phyloP scores from a whole-genome alignment of 768 basidiomycete species.

The Gymnopilus dilepis region DNA sequence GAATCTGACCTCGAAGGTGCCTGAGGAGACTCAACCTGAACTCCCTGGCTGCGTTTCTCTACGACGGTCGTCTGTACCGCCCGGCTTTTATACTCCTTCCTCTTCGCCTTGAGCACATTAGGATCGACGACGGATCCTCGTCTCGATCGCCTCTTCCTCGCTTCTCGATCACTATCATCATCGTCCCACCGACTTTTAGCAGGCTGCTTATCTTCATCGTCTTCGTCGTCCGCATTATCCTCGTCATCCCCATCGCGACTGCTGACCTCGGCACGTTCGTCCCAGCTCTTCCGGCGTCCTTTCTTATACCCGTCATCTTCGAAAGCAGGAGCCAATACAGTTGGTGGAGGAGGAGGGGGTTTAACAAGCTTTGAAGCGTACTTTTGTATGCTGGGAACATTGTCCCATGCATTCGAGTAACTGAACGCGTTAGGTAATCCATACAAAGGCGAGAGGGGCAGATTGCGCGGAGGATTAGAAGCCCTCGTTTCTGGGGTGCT shows the following conservation, averaged over 20 bases:
- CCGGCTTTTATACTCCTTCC: constrained; percentile 63
- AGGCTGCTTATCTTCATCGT: constrained; percentile 52
- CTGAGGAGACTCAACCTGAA: constrained; percentile 56
- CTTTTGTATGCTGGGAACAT: constrained; percentile 75
- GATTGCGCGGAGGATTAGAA: constrained; percentile 25
- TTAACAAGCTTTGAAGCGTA: constrained; percentile 69
- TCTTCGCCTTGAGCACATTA: constrained; percentile 43
- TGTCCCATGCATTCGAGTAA: constrained; percentile 88
- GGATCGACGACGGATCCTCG: constrained; percentile 42
- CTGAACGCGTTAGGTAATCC: constrained; percentile 63
- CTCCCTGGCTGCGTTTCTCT: constrained; percentile 57
- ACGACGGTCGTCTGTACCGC: constrained; percentile 73
- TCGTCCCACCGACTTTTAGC: constrained; percentile 38
- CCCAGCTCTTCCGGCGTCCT: constrained; percentile 47
- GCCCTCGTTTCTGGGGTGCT: constrained; percentile 41
- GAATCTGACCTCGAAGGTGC: constrained; percentile 6
- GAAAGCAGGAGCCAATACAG: constrained; percentile 51
- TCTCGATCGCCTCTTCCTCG: constrained; percentile 36
- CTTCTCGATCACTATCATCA: constrained; percentile 40
- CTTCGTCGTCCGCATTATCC: constrained; percentile 69
- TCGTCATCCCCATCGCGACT: constrained; percentile 87
- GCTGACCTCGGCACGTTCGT: constrained; percentile 64
- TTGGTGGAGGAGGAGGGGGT: constrained; percentile 45
- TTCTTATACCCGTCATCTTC: constrained; percentile 49
- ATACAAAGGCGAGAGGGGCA: constrained; percentile 45